Evolutionary conservation across 306 rosid species (phyloP).

Genomic region (Quercus dentata): DNA sequence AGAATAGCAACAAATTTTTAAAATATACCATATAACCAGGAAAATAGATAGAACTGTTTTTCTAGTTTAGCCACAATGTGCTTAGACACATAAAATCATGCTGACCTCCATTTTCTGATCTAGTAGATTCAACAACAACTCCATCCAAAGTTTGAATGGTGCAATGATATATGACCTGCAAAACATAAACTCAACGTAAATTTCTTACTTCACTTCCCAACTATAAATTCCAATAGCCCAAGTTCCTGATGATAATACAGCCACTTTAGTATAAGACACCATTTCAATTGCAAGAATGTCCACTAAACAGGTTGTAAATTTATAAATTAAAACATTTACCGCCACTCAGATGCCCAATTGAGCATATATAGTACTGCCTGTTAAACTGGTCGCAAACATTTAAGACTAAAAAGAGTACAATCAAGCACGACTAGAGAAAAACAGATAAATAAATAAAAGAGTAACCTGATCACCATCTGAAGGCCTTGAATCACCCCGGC

Average conservation of each 20-base stretch:
- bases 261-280: neutral
- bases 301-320: neutral
- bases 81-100: conserved; percentile 14
- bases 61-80: neutral
- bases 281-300: conserved; percentile 4
- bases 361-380: neutral
- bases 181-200: conserved; percentile 11
- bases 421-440: neutral
- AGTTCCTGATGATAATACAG: conserved; percentile 13
- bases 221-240: neutral
- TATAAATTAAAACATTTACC: neutral
- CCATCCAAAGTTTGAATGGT: conserved; percentile 87
- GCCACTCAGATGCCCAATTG: neutral
- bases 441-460: conserved; percentile 22
- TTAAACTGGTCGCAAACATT: neutral
- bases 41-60: neutral
- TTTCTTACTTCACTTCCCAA: neutral
- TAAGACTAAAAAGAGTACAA: neutral
- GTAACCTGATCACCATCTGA: conserved; percentile 81
- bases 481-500: conserved; percentile 74
- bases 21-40: neutral
- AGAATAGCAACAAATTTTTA: neutral
- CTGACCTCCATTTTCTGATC: conserved; percentile 78
- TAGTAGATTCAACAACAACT: conserved; percentile 63
- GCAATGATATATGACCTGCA: conserved; percentile 74